Percentiles rank a stretch among this genome's conserved stretches.
These are phyloP conservation scores for Arthrobotrys sphaeroides DNA, from an alignment of 2,329 filamentous ascomycete species.

Conservation along the genomic window DNA sequence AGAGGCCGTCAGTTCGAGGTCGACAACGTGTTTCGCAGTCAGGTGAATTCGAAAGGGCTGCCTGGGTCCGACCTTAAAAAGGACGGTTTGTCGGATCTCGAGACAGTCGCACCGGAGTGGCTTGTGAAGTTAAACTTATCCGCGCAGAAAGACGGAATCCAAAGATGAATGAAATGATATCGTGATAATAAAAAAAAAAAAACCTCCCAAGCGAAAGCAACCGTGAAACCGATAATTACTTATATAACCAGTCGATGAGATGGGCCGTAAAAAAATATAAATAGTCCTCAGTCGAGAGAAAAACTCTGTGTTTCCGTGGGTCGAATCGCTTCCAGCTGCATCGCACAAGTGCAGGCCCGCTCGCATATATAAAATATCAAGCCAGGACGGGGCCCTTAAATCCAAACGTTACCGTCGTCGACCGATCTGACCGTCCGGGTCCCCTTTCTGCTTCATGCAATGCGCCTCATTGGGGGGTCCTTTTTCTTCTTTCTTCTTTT, in stretches of 20 bases:
- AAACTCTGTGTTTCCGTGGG: constrained; percentile 49
- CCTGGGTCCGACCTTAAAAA: constrained; percentile 16
- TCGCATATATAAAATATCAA: constrained; percentile 55
- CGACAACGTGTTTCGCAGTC: constrained; percentile 36
- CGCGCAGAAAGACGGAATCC: constrained; percentile 45
- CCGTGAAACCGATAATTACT: background rate
- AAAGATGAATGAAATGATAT: constrained; percentile 3
- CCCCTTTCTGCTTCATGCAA: constrained; percentile 50
- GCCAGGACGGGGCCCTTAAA: no score
- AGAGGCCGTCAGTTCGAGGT: constrained; percentile 21
- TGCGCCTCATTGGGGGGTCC: constrained; percentile 49
- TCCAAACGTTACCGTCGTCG: no score
- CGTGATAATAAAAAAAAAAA: constrained; percentile 14
- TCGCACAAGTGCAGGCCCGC: constrained; percentile 54
- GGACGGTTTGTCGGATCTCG: background rate
- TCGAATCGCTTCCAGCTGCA: constrained; percentile 49
- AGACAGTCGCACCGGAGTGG: constrained; percentile 1
- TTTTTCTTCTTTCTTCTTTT: constrained; percentile 7
- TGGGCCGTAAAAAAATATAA: constrained; percentile 15
- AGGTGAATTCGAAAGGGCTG: constrained; percentile 40
- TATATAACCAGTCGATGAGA: constrained; percentile 21
- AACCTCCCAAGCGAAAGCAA: constrained; percentile 37
- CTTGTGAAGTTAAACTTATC: constrained; percentile 34
- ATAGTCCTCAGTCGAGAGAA: constrained; percentile 19
- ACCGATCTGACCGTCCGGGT: constrained; percentile 25